Evolutionary conservation across 164 flowering plant genomes (phyloP).

Genomic region (Aristolochia contorta): DNA sequence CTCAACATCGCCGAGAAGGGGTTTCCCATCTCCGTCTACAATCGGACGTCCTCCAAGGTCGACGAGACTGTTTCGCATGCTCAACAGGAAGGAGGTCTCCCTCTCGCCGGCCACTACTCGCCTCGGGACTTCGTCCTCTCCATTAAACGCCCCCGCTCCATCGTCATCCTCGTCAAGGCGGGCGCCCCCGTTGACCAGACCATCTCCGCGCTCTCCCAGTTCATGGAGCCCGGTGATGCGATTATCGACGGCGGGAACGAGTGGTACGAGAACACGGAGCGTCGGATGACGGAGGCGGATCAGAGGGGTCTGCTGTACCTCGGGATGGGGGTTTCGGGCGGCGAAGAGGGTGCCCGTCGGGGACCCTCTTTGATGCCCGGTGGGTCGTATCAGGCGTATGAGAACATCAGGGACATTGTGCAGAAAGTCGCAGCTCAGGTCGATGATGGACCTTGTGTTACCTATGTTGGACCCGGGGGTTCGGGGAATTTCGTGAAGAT

Average conservation of each 20-base stretch:
- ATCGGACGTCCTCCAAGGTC: constrained; percentile 64
- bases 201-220: constrained; percentile 43
- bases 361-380: constrained; percentile 82
- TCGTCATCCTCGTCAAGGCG: constrained; percentile 69
- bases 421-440: constrained; percentile 70
- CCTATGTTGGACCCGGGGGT: constrained; percentile 60
- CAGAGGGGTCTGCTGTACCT: constrained; percentile 51
- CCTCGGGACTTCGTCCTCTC: constrained; percentile 51
- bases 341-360: constrained; percentile 67
- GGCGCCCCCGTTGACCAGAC: constrained; percentile 65
- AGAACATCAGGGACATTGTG: constrained; percentile 56
- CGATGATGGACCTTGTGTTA: constrained; percentile 68
- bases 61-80: constrained; percentile 69
- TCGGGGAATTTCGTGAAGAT: constrained; percentile 65
- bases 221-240: constrained; percentile 60
- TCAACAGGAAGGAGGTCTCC: constrained; percentile 56
- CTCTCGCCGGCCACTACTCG: constrained; percentile 48
- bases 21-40: constrained; percentile 73
- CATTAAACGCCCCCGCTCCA: constrained; percentile 53
- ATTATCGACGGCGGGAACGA: constrained; percentile 73
- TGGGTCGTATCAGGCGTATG: constrained; percentile 60
- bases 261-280: constrained; percentile 67
- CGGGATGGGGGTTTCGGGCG: constrained; percentile 79
- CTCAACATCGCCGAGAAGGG: constrained; percentile 82
- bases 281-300: constrained; percentile 43